Conservation (phyloP, 495 filamentous ascomycete genomes). For the Lophiostoma macrostomum region DNA sequence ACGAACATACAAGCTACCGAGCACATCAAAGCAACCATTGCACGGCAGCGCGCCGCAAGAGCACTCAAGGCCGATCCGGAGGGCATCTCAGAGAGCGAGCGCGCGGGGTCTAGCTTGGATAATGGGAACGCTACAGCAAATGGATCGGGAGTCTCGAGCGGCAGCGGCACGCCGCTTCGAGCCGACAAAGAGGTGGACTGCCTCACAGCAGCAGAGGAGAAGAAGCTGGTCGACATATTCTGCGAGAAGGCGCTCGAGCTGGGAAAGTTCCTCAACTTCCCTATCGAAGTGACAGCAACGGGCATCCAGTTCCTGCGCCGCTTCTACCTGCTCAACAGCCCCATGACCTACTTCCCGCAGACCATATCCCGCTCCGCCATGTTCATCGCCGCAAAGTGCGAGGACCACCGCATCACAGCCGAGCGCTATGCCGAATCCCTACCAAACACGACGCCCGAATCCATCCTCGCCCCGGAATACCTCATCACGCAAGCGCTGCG, state of each 20-base stretch:
- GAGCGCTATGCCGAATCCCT: slow-evolving; percentile 60
- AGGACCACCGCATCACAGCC: slow-evolving; percentile 74
- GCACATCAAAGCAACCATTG: slow-evolving; percentile 64
- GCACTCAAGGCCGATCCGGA: slow-evolving; percentile 8
- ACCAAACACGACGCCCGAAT: slow-evolving; percentile 64
- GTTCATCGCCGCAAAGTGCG: slow-evolving; percentile 89
- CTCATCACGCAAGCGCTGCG: slow-evolving; percentile 87
- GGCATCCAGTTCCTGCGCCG: slow-evolving; percentile 87
- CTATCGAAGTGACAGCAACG: slow-evolving; percentile 81
- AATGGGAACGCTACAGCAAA: slow-evolving; percentile 35
- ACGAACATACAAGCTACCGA: slow-evolving; percentile 73
- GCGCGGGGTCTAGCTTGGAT: no score
- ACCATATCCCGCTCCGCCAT: slow-evolving; percentile 80
- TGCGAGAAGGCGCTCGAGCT: slow-evolving; percentile 48
- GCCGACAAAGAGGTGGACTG: slow-evolving; percentile 63
- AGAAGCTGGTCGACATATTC: slow-evolving; percentile 74
- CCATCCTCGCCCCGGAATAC: slow-evolving; percentile 85
- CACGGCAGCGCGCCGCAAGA: slow-evolving; percentile 46
- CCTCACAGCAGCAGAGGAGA: slow-evolving; percentile 75
- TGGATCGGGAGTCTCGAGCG: slow-evolving; percentile 15
- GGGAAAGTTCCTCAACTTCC: slow-evolving; percentile 61
- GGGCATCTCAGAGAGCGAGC: no score
- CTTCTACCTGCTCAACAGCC: slow-evolving; percentile 91
- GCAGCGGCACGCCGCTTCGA: slow-evolving; percentile 8
- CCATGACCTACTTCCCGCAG: slow-evolving; percentile 90